These are phyloP conservation scores for Trichopus zeylanicus DNA, from an alignment of 116 monocot species.

Conservation along the genomic window DNA sequence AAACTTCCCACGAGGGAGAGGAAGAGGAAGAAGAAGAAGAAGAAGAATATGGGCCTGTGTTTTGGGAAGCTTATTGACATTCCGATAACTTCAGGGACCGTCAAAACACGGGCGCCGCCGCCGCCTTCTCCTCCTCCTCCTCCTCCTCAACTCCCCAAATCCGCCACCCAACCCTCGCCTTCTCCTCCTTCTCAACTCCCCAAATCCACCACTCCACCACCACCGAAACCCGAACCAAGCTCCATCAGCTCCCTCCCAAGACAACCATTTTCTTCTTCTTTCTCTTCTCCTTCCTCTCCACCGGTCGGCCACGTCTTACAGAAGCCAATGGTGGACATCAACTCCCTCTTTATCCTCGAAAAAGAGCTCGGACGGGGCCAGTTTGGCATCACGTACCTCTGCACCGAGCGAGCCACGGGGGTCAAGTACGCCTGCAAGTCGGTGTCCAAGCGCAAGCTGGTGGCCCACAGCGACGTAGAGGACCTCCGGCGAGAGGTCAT, in stretches of 20 bases:
- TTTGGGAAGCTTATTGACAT: slow-evolving; percentile 43
- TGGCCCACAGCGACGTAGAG: slow-evolving; percentile 32
- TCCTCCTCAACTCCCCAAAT: neutral
- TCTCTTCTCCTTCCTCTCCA: slow-evolving; percentile 8
- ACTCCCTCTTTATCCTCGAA: slow-evolving; percentile 40
- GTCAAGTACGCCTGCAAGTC: slow-evolving; percentile 71
- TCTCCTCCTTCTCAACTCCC: neutral
- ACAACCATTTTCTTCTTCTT: slow-evolving; percentile 4
- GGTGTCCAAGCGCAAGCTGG: slow-evolving; percentile 53
- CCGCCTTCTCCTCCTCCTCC: slow-evolving; percentile 4
- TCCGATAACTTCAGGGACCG: slow-evolving; percentile 29
- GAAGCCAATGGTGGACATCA: slow-evolving; percentile 47
- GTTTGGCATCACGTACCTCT: slow-evolving; percentile 79
- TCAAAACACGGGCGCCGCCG: slow-evolving; percentile 5
- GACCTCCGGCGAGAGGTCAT: slow-evolving; percentile 65
- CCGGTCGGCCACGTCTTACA: slow-evolving; percentile 35
- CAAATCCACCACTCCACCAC: too few relatives aligned
- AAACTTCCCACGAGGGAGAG: neutral
- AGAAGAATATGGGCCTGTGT: slow-evolving; percentile 39
- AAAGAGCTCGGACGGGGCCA: slow-evolving; percentile 77
- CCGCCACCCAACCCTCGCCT: neutral
- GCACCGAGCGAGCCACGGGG: slow-evolving; percentile 53
- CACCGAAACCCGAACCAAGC: too few relatives aligned
- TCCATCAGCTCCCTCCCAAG: neutral
- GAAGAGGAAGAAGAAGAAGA: neutral